Base-by-base conservation (phyloP, 2,329 filamentous ascomycete genomes). In the Colletotrichum theobromicola region DNA sequence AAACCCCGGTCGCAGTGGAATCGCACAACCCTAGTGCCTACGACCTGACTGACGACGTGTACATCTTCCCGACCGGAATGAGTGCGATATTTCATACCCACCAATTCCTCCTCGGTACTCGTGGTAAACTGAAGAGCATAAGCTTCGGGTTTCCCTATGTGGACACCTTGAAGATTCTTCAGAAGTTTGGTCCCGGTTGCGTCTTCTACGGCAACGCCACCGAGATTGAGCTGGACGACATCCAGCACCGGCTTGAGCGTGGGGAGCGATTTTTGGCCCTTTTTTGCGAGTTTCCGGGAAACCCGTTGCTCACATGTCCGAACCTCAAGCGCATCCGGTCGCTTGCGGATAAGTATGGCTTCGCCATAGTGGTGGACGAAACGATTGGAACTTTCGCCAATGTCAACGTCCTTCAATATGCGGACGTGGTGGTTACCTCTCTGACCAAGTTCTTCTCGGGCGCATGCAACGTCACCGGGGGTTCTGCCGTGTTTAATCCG, bases 381-480 rank as follows among this genome's bases (percentile, higher is more conserved):
- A 98, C 97, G 0, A 94, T 99, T 75, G 96, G 96, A 78, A 99
- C 97, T 69, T 98, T 98, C 82, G 92, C 97, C 81, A 99, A 98
- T 82, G 93, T 98, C 79, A 95, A 98, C 81, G 95, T 98, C 5
- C 89, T 98, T 6, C 94, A 94, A 4, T 94, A 93, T 81, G 94
- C 95, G 72, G 97, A 99, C 83, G 89, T 98, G 18, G 94, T 98
- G 7, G 96, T 98, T 73, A 98, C 94, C 87, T 98, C 95, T 81
- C 88, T 99, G 74, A 98, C 97, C 62, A 99, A 99, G 83, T 94
- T 98, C 69, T 99, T 99, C 86, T 98, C 95, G 70, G 97, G 97
- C 66, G 96, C 98, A 84, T 96, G 95, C 83, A 98, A 99, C 83
- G 97, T 99, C 78, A 98, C 98, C 96, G 97, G 96, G 73, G 97